A percentile compares a stretch with the other conserved stretches of the same genome.
These are phyloP conservation scores for Euptelea pleiosperma DNA, from an alignment of 164 flowering plant species.

Conservation along the genomic window DNA sequence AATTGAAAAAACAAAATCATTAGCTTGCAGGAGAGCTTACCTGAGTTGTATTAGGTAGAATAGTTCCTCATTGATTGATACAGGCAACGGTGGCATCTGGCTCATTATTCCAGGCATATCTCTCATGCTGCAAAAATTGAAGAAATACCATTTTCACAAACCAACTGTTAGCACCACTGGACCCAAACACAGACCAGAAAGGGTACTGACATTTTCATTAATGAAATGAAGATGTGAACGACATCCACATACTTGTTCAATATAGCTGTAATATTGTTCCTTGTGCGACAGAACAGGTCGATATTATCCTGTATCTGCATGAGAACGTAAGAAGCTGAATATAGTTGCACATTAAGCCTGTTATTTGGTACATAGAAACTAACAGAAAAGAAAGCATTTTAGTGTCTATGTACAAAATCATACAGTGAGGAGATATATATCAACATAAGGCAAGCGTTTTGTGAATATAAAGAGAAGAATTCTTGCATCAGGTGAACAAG, in stretches of 20 bases:
- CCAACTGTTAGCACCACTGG: neutral
- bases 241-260: slow-evolving; percentile 55
- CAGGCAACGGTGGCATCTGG: slow-evolving; percentile 81
- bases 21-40: slow-evolving; percentile 26
- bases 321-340: slow-evolving; percentile 3
- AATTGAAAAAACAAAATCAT: neutral
- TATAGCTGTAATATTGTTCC: slow-evolving; percentile 65
- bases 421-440: no score
- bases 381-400: no score
- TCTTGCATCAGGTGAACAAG: no score
- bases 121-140: slow-evolving; percentile 60
- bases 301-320: slow-evolving; percentile 77
- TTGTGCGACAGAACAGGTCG: slow-evolving; percentile 55
- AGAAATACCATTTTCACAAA: slow-evolving; percentile 3
- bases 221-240: neutral
- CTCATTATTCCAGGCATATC: slow-evolving; percentile 82
- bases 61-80: slow-evolving; percentile 65
- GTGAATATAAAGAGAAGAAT: no score
- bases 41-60: slow-evolving; percentile 53
- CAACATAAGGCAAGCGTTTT: no score
- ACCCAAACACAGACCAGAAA: neutral
- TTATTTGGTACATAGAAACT: neutral
- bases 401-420: no score
- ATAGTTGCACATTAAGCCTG: neutral
- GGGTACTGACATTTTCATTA: neutral